These are phyloP conservation scores for Emydomyces testavorans DNA, from an alignment of 2,329 filamentous ascomycete genomes.

Conservation along the genomic window DNA sequence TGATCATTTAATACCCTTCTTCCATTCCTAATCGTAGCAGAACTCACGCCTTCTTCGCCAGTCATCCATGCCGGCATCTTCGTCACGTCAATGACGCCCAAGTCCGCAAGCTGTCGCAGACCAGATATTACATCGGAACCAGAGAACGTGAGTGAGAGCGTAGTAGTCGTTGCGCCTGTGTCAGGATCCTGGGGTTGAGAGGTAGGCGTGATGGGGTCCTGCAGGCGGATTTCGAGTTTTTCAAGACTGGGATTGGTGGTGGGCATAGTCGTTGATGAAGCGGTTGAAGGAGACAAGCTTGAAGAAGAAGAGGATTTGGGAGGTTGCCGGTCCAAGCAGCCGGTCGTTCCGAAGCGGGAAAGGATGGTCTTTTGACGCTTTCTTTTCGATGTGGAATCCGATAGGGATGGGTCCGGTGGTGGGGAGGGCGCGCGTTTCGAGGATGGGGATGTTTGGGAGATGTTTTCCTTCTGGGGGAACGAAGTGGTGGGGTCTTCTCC, in stretches of 20 bases:
- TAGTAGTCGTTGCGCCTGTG: constrained; percentile 15
- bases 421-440: background rate
- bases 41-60: constrained; percentile 69
- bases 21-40: constrained; percentile 57
- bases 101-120: constrained; percentile 63
- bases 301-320: background rate
- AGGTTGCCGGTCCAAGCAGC: constrained; percentile 22
- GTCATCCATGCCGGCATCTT: constrained; percentile 86
- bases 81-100: constrained; percentile 58
- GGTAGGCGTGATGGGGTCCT: constrained; percentile 32
- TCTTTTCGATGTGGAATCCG: constrained; percentile 2
- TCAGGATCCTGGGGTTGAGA: background rate
- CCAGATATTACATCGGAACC: constrained; percentile 73
- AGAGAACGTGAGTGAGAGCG: constrained; percentile 50
- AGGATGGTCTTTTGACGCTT: constrained; percentile 51
- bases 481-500: constrained; percentile 17
- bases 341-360: constrained; percentile 58
- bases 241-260: constrained; percentile 26
- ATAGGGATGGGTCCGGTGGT: constrained; percentile 11
- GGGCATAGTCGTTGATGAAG: constrained; percentile 10
- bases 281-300: background rate
- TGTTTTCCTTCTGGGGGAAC: constrained; percentile 14
- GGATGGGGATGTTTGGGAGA: constrained; percentile 8
- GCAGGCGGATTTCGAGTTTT: constrained; percentile 40
- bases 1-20: constrained; percentile 14